Evolutionary conservation across 371 early-diverging fungal genomes (phyloP).

Genomic region (Smittium culicis): DNA sequence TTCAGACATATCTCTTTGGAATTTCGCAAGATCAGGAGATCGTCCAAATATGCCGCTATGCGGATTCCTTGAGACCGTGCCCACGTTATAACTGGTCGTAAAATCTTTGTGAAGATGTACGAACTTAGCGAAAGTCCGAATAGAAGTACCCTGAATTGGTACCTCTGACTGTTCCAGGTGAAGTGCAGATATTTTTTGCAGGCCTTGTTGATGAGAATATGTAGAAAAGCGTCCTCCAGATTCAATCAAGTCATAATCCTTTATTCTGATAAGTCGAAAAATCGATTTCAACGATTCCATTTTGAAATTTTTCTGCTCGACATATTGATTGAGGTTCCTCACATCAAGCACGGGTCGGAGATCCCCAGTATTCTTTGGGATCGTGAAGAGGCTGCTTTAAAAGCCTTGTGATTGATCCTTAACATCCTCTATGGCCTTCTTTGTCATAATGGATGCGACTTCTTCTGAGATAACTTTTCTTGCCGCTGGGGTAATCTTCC

Average conservation of each 20-base stretch:
- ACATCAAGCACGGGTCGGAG: background rate
- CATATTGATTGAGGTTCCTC: background rate
- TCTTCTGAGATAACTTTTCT: no score
- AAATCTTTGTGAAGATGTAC: background rate
- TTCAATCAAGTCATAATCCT: background rate
- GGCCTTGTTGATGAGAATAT: background rate
- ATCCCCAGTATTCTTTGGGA: background rate
- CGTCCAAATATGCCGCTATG: background rate
- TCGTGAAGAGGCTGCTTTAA: background rate
- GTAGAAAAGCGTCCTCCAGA: background rate
- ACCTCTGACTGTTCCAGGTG: background rate
- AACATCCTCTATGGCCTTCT: no score
- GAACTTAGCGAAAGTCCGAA: background rate
- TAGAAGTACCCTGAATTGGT: background rate
- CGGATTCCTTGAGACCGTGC: background rate
- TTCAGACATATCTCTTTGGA: background rate
- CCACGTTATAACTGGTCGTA: background rate
- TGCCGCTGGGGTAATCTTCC: no score
- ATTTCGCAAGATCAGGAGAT: background rate
- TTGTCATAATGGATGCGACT: no score
- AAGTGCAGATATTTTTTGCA: background rate
- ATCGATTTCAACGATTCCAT: background rate
- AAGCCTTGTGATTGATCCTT: no score
- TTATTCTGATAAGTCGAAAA: background rate
- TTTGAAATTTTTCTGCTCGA: background rate